A percentile compares a stretch with the other conserved stretches of the same genome.
Conservation (phyloP, 2,329 filamentous ascomycete genomes). For the Leptosphaerulina australis region DNA sequence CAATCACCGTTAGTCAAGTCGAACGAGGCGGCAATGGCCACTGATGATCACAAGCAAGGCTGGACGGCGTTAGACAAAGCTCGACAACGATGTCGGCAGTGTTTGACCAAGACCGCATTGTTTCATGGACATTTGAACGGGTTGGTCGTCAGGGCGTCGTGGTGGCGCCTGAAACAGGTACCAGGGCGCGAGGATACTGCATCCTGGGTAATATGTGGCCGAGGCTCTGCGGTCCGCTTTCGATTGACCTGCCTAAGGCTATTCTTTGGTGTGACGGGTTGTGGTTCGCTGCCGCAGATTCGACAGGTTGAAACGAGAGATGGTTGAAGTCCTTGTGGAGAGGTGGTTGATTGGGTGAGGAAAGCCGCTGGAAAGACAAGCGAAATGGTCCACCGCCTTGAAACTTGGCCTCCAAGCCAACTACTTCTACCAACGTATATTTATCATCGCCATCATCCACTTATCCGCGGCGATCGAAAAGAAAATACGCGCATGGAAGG, state of each 20-base stretch:
- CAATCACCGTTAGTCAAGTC: constrained; percentile 12
- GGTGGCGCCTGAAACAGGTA: constrained; percentile 36
- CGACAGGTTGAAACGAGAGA: constrained; percentile 25
- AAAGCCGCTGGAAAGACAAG: constrained; percentile 9
- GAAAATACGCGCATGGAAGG: background rate
- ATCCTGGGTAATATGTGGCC: constrained; percentile 23
- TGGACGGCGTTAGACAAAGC: constrained; percentile 15
- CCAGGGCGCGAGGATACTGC: constrained; percentile 7
- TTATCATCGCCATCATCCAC: constrained; percentile 3
- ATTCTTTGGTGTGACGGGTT: constrained; percentile 6
- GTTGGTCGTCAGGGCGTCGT: constrained; percentile 13
- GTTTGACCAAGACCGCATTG: constrained; percentile 32
- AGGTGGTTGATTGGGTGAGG: constrained; percentile 14
- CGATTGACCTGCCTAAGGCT: constrained; percentile 12
- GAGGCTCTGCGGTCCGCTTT: constrained; percentile 13
- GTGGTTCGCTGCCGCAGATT: constrained; percentile 22
- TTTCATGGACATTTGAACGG: constrained; percentile 42
- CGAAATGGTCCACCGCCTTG: constrained; percentile 13
- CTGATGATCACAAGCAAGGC: constrained; percentile 24
- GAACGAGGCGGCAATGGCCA: constrained; percentile 9
- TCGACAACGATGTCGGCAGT: constrained; percentile 4
- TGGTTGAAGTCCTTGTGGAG: constrained; percentile 14
- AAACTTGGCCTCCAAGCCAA: constrained; percentile 10
- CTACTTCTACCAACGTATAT: constrained; percentile 11
- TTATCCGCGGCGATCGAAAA: background rate